These are phyloP conservation scores for Brettanomyces sp. DNA, from an alignment of 805 yeast genomes.

Conservation along the genomic window DNA sequence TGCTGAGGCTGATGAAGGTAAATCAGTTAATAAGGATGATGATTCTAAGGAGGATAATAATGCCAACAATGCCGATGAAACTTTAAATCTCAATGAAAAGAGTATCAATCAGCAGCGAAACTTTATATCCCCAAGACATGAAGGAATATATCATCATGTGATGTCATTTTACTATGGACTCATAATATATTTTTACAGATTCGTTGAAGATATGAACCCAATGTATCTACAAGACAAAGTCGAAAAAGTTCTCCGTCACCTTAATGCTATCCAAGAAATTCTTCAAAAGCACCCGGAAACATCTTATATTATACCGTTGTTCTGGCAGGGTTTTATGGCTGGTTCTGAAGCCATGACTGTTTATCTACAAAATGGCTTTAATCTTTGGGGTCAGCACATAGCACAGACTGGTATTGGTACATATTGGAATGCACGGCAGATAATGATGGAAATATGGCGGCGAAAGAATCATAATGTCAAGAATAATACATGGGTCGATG, in stretches of 20 bases:
- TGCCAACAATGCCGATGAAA: slow-evolving; percentile 1
- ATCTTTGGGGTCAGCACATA: slow-evolving; percentile 63
- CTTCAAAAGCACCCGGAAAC: slow-evolving; percentile 42
- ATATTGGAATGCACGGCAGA: slow-evolving; percentile 79
- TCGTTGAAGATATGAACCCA: slow-evolving; percentile 48
- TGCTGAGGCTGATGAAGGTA: slow-evolving; percentile 20
- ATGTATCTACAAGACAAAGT: slow-evolving; percentile 54
- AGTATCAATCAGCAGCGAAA: slow-evolving; percentile 10
- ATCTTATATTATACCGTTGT: slow-evolving; percentile 56
- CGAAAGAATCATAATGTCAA: slow-evolving; percentile 51
- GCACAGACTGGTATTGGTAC: slow-evolving; percentile 59
- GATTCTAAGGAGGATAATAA: neutral
- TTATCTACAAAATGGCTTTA: slow-evolving; percentile 54
- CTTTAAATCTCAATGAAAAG: neutral
- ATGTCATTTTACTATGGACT: slow-evolving; percentile 70
- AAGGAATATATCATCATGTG: slow-evolving; percentile 72
- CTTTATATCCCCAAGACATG: slow-evolving; percentile 47
- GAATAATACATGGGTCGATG: slow-evolving; percentile 69
- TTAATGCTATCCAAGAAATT: slow-evolving; percentile 51
- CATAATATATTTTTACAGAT: slow-evolving; percentile 59
- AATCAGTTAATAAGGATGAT: neutral
- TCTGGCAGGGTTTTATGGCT: slow-evolving; percentile 86
- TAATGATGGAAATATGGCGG: slow-evolving; percentile 81
- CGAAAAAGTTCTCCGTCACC: slow-evolving; percentile 48
- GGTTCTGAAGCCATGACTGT: slow-evolving; percentile 67